Percentiles rank a stretch among this genome's conserved stretches.
These are phyloP conservation scores for Acanthamoeba quina DNA, from an alignment of 208 protist genomes.

Conservation along the genomic window DNA sequence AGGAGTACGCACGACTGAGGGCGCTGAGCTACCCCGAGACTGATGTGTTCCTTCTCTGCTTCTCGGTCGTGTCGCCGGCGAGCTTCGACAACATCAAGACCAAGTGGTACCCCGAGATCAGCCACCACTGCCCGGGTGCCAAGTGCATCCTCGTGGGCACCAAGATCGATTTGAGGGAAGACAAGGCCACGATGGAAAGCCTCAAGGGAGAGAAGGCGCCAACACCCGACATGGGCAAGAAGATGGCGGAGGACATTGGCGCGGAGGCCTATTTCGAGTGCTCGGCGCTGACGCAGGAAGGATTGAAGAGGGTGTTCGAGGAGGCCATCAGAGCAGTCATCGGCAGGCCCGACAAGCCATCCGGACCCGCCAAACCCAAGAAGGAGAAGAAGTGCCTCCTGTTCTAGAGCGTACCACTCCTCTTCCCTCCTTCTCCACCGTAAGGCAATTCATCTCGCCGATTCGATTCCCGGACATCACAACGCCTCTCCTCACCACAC, in stretches of 20 bases:
- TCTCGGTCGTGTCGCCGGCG: constrained; percentile 83
- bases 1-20: constrained; percentile 93
- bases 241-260: constrained; percentile 75
- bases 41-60: constrained; percentile 87
- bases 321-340: constrained; percentile 82
- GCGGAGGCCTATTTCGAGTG: constrained; percentile 79
- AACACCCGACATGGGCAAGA: constrained; percentile 78
- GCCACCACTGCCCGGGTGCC: constrained; percentile 76
- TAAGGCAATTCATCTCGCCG: background rate
- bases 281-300: constrained; percentile 78
- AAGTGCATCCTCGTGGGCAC: constrained; percentile 86
- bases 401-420: constrained; percentile 51
- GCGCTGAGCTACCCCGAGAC: constrained; percentile 88
- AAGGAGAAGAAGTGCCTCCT: constrained; percentile 78
- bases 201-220: constrained; percentile 74
- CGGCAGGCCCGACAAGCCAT: constrained; percentile 56
- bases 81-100: constrained; percentile 78
- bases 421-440: background rate
- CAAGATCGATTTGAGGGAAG: constrained; percentile 85
- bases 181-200: constrained; percentile 78
- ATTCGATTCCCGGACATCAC: background rate
- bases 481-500: background rate
- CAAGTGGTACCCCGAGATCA: constrained; percentile 81
- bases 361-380: constrained; percentile 75
- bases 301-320: constrained; percentile 75